Percentiles rank a stretch among this genome's conserved stretches.
Evolutionary conservation across 352 stramenopile species (phyloP).

Genomic region (Phytophthora macrochlamydospora): DNA sequence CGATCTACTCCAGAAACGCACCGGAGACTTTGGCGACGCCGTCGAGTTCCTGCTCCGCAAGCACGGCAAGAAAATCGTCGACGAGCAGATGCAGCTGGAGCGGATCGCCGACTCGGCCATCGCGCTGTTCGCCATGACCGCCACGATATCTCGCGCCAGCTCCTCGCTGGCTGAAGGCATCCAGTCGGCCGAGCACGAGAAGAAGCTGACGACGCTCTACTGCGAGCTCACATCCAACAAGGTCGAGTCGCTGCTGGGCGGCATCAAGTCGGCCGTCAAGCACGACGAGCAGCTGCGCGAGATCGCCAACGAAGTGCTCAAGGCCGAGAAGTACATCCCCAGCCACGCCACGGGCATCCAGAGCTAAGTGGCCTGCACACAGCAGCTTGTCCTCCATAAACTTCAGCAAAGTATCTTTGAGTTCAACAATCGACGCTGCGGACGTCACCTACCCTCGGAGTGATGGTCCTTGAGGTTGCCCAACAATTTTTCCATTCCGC

Average conservation of each 20-base stretch:
- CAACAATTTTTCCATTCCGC: constrained; percentile 6
- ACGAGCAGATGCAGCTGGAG: constrained; percentile 89
- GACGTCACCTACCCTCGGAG: no score
- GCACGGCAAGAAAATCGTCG: constrained; percentile 88
- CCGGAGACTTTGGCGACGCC: constrained; percentile 75
- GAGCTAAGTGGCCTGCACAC: constrained; percentile 21
- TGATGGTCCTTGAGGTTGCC: no score
- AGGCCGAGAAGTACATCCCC: constrained; percentile 79
- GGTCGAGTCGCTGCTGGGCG: constrained; percentile 62
- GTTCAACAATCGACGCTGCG: not conserved
- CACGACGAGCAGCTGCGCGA: constrained; percentile 71
- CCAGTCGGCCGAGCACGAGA: constrained; percentile 72
- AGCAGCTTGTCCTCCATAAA: not conserved
- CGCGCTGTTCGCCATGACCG: constrained; percentile 85
- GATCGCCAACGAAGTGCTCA: constrained; percentile 82
- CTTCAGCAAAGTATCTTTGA: not conserved
- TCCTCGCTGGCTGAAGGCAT: constrained; percentile 59
- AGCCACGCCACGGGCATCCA: constrained; percentile 79
- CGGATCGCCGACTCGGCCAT: constrained; percentile 88
- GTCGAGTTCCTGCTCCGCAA: constrained; percentile 82
- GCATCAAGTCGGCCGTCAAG: constrained; percentile 65
- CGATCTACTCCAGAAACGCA: constrained; percentile 72
- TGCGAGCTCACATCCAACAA: constrained; percentile 76
- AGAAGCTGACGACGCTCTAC: constrained; percentile 81
- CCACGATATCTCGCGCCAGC: constrained; percentile 83